A percentile compares a stretch with the other conserved stretches of the same genome.
phyloP scores from a whole-genome alignment of 495 filamentous ascomycete genomes.

The Chaetomium cochliodes region DNA sequence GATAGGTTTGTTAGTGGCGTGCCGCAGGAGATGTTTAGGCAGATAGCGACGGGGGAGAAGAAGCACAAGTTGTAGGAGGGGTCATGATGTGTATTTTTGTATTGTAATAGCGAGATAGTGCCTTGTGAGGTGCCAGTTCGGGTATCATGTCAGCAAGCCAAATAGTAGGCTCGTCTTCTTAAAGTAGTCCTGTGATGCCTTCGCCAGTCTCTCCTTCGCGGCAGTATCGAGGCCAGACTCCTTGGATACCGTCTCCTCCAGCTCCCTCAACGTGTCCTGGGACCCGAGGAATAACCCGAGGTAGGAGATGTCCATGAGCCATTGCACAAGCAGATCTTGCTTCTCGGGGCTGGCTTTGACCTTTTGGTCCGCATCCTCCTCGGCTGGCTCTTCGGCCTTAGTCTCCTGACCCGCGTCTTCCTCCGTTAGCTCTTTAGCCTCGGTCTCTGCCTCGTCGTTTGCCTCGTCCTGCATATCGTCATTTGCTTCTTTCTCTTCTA shows the following conservation, averaged over 20 bases:
- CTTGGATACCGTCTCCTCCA: constrained; percentile 48
- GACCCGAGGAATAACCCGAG: constrained; percentile 48
- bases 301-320: constrained; percentile 74
- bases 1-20: constrained; percentile 74
- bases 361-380: constrained; percentile 20
- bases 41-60: constrained; percentile 57
- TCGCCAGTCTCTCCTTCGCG: constrained; percentile 51
- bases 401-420: constrained; percentile 29
- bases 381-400: constrained; percentile 18
- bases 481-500: constrained; percentile 18
- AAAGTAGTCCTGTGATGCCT: constrained; percentile 70
- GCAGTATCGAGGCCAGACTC: constrained; percentile 48
- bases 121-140: neutral
- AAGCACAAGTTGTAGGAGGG: constrained; percentile 74
- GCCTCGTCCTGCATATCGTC: neutral
- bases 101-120: neutral
- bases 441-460: neutral
- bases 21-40: constrained; percentile 80
- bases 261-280: constrained; percentile 44
- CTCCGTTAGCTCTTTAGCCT: neutral
- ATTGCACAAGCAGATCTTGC: constrained; percentile 63
- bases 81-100: constrained; percentile 3
- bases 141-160: constrained; percentile 46
- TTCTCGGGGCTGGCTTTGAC: constrained; percentile 29
- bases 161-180: constrained; percentile 77